Evolutionary conservation across 495 filamentous ascomycete genomes (phyloP), one percentile per base, ranked within the genome.

Genomic region (Rusavskia elegans): DNA sequence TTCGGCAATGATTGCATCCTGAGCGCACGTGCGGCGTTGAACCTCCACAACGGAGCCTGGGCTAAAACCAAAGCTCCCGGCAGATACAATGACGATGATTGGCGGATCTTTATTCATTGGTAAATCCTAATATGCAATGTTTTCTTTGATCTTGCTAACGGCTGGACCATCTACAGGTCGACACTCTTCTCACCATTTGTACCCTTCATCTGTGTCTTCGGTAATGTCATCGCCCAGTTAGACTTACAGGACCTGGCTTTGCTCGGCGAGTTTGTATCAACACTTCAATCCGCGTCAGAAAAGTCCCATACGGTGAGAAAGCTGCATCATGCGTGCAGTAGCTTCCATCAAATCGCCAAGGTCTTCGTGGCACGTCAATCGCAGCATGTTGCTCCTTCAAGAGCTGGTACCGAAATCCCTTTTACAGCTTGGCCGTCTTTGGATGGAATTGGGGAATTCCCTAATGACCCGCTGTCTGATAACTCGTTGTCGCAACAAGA

Each of bases 171-270:
- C 21, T 14, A 29, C 49, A 54, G 52, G 52, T 35, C 48, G 2
- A 35, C 27, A 5, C 52, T 54, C 46, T 52, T 54, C 52, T 54
- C 52, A 25, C 52, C 52, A 10, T 54, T 54, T 42, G 48, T 44
- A 5, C 52, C 52, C 49, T 54, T 54, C 52, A 52, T 54, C 52
- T 46, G 23, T 25, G 21, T 54, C 52, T 52, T 54, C 52, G 52
- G 52, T 42, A 41, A 25, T n/a, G 52, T 52, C 10, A 40, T 54
- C 52, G 30, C 52, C 10, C 30, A 50, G 25, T 53, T 3, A 17
- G 52, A 46, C 27, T 1, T 53, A 38, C 25, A 41, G n/a, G 52
- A 54, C 30, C 27, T 52, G 52, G 48, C 51, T 11, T 45, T 54
- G 8, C 45, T 54, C n/a, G 46, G 42, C n/a, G 48, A n/a, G 14